Evolutionary conservation across 1,284 basidiomycete species (phyloP).

Genomic region (Baeospora myosura): DNA sequence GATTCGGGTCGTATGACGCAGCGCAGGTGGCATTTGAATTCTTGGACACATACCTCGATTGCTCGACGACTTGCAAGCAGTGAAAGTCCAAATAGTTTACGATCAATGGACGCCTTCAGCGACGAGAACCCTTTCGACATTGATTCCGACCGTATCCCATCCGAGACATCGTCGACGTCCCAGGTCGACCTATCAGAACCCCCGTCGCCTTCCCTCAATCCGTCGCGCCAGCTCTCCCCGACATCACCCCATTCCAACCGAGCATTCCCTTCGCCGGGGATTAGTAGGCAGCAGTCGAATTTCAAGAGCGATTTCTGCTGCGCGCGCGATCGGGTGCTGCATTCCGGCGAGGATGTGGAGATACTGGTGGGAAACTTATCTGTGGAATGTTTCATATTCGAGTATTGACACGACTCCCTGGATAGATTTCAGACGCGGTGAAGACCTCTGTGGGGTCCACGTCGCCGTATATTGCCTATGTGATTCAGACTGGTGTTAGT

Average conservation of each 20-base stretch:
- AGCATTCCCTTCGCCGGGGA: slow-evolving; percentile 47
- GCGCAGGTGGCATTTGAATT: too few relatives aligned
- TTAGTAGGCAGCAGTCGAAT: slow-evolving; percentile 41
- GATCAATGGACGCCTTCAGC: slow-evolving; percentile 71
- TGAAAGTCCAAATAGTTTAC: too few relatives aligned
- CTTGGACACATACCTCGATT: too few relatives aligned
- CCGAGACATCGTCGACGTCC: slow-evolving; percentile 56
- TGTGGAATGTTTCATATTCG: background rate
- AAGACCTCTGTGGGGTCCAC: slow-evolving; percentile 87
- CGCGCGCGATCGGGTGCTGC: slow-evolving; percentile 61
- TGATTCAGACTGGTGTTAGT: slow-evolving; percentile 85
- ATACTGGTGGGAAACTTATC: slow-evolving; percentile 43
- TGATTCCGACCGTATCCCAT: slow-evolving; percentile 49
- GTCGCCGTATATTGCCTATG: slow-evolving; percentile 91
- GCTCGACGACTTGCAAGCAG: too few relatives aligned
- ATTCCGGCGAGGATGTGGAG: slow-evolving; percentile 74
- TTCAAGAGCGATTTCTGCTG: slow-evolving; percentile 74
- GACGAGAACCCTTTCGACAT: slow-evolving; percentile 77
- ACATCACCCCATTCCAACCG: slow-evolving; percentile 32
- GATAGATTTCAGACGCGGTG: slow-evolving; percentile 86
- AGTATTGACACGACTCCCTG: background rate
- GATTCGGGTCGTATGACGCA: too few relatives aligned
- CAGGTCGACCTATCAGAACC: slow-evolving; percentile 58
- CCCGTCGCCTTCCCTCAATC: slow-evolving; percentile 46
- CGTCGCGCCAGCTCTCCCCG: slow-evolving; percentile 35